Base-by-base conservation (phyloP, 495 filamentous ascomycete species). In the Apiosordaria backusii region DNA sequence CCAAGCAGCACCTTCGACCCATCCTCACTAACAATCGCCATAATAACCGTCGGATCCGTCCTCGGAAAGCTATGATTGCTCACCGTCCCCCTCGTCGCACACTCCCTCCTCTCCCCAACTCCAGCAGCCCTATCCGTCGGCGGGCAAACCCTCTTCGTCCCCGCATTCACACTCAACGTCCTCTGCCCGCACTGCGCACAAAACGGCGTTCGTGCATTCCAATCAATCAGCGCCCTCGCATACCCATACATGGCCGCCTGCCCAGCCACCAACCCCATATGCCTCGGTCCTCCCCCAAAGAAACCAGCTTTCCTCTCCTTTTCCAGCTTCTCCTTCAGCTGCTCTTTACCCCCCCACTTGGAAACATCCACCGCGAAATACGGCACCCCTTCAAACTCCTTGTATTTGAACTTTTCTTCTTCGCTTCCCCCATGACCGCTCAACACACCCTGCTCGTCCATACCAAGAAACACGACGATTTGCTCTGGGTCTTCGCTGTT, bases 21-120 rank as follows among this genome's bases (percentile, higher is more conserved):
- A 71, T 94, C 89, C 52, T 84, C 77, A 53, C 88, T 92, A 50
- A 97, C 81, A 16, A 97, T 87, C 2, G 94, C 96, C 82, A 96
- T 92, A 76, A 99, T 98, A 65, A 98, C 89, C 4, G 92, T 97
- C 3, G 94, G 93, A 74, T 98, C 93, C 10, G 94, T 97, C 53
- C 96, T 90, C 10, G 95, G 95, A 83, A 99, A 99, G 64, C 82
- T 86, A 59, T 96, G 81, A 79, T 97, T 97, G 26, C 90, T 90
- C 65, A 92, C 77, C 21, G 88, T 89, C 16, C 83, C 87, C 25
- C 91, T 81, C 2, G 93, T 97, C 13, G 85, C 86, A 75, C 95
- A 98, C 16, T 87, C 83, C 1, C 85, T 83, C 22, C 91, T 86
- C 59, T 86, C 67, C 26, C 80, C 78, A 22, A 65, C 71, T 1